Base-by-base conservation (phyloP, 2,329 filamentous ascomycete genomes). In the Cladophialophora chaetospira region DNA sequence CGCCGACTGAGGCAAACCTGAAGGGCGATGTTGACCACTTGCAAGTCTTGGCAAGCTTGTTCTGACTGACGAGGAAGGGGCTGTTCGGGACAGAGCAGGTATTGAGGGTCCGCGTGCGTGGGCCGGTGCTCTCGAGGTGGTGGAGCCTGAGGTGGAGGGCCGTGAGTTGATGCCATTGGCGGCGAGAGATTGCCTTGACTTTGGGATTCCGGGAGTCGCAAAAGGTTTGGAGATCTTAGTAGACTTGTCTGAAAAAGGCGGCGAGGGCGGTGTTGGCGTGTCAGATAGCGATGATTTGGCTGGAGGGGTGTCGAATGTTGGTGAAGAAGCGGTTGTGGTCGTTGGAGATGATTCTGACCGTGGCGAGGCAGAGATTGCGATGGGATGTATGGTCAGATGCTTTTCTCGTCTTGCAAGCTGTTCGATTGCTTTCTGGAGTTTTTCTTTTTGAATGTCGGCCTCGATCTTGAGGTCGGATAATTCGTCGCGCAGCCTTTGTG, bases 391-490 rank as follows among this genome's bases (percentile, higher is more conserved):
- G 5, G 80, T 73, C 54, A 77, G 73, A 42, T 80, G 77, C 67
- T 80, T 82, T 66, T 77, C 75, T 59, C 77, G 75, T 61, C 79
- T 74, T 63, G 79, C 75, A 23, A 75, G 71, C 57, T 80, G 75
- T 25, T 73, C 73, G 66, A 85, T 81, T 31, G 82, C 78, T 55
- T 92, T 88, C 70, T 89, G 89, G 69, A 97, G 79, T 80, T 97
- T 97, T 79, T 96, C 91, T 69, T 94, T 88, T 68, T 93, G 83
- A 68, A 99, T 94, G 69, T 97, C 94, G 58, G 88, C 88, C 75
- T 99, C 94, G 61, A 99, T 91, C 78, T 91, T 95, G 65, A 97
- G 81, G 71, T 99, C 94, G 4, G 89, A 88, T 10, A 97, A 79
- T 72, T 99, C 94, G 68, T 97, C 92, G 35, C 91, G 86, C 60